Percentiles rank a stretch among this genome's conserved stretches.
Conservation (phyloP, 352 stramenopile genomes). For the Phytopythium aichiense region DNA sequence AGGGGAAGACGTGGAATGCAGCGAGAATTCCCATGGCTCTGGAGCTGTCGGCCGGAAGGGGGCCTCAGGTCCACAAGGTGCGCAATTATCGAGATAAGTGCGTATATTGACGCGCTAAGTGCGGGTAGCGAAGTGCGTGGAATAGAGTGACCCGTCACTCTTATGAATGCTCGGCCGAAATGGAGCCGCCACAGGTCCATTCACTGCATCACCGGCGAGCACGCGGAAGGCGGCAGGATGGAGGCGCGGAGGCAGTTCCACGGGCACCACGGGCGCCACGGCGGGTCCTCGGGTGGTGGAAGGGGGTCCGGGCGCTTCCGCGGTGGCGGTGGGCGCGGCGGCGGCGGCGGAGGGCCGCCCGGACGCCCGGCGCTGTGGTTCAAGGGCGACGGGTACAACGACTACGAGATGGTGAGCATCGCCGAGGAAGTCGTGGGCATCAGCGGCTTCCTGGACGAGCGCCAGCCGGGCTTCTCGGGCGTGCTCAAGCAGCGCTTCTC, state of each 20-base stretch:
- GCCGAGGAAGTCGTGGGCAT: slow-evolving; percentile 63
- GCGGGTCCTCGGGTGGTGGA: slow-evolving; percentile 12
- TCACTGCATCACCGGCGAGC: not conserved
- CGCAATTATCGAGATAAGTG: not conserved
- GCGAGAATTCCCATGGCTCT: slow-evolving; percentile 9
- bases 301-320: slow-evolving; percentile 15
- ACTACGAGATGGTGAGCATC: slow-evolving; percentile 55
- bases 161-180: not conserved
- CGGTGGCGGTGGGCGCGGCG: slow-evolving; percentile 11
- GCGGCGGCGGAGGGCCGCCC: not conserved
- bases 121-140: too few relatives aligned
- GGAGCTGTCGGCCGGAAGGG: not conserved
- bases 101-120: not conserved
- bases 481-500: slow-evolving; percentile 81
- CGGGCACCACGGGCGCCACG: slow-evolving; percentile 15
- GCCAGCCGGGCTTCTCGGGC: slow-evolving; percentile 49
- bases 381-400: slow-evolving; percentile 61
- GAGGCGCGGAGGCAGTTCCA: slow-evolving; percentile 15
- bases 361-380: slow-evolving; percentile 33
- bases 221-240: slow-evolving; percentile 7
- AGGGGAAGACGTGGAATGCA: slow-evolving; percentile 1
- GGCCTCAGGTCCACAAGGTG: not conserved
- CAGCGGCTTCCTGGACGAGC: slow-evolving; percentile 33
- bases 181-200: not conserved
- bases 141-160: not conserved